Evolutionary conservation across 805 yeast species (phyloP).

Genomic region (Kluyveromyces dobzhanskii): DNA sequence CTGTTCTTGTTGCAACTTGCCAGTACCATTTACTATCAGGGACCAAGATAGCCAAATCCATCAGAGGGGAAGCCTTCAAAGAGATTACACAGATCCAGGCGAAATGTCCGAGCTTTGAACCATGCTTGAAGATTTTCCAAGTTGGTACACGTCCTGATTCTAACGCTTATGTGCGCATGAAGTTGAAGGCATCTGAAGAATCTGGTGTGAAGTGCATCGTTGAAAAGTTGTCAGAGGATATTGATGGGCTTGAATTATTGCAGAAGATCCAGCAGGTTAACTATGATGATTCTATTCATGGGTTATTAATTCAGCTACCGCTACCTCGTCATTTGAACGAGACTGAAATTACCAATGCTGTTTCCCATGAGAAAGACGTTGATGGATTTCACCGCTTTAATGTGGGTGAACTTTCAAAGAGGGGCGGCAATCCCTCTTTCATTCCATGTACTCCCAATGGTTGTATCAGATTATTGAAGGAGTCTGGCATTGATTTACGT

Average conservation of each 20-base stretch:
- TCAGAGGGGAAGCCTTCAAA: slow-evolving; percentile 36
- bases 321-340: slow-evolving; percentile 65
- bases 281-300: slow-evolving; percentile 53
- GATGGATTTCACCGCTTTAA: slow-evolving; percentile 78
- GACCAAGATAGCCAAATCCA: slow-evolving; percentile 35
- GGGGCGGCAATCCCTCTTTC: slow-evolving; percentile 61
- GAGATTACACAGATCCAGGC: slow-evolving; percentile 28
- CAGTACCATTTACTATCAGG: slow-evolving; percentile 38
- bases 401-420: slow-evolving; percentile 69
- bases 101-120: slow-evolving; percentile 47
- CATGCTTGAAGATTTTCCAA: slow-evolving; percentile 63
- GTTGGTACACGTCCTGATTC: slow-evolving; percentile 75
- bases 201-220: slow-evolving; percentile 57
- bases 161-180: slow-evolving; percentile 74
- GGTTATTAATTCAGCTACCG: slow-evolving; percentile 70
- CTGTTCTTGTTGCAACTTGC: not conserved
- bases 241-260: slow-evolving; percentile 49
- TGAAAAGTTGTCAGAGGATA: slow-evolving; percentile 48
- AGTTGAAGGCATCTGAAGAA: slow-evolving; percentile 66
- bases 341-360: slow-evolving; percentile 57
- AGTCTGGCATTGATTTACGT: slow-evolving; percentile 43
- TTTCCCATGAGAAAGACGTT: slow-evolving; percentile 61
- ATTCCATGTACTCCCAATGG: slow-evolving; percentile 85
- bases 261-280: slow-evolving; percentile 48
- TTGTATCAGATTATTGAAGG: slow-evolving; percentile 53